Evolutionary conservation across 768 basidiomycete genomes (phyloP).

Genomic region (Macrolepiota albuminosa): DNA sequence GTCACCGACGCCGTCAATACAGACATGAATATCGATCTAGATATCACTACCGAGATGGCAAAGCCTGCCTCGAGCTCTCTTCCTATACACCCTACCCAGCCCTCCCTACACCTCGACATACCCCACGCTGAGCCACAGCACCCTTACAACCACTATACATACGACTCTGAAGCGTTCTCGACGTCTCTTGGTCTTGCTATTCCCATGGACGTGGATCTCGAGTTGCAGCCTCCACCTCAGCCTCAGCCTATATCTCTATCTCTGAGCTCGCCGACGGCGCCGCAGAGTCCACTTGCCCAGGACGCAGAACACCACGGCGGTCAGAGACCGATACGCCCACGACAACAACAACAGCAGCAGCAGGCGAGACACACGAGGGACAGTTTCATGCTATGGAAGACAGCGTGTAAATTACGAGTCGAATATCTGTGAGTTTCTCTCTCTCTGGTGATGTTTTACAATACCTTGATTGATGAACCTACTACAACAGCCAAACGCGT

Average conservation of each 20-base stretch:
- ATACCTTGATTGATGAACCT: too few species aligned
- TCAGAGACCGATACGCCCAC: neutral
- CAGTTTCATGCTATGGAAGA: constrained; percentile 16
- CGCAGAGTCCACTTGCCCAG: neutral
- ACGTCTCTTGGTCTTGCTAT: neutral
- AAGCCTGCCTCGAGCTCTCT: too few species aligned
- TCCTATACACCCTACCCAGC: too few species aligned
- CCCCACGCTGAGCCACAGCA: neutral
- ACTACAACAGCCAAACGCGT: constrained; percentile 16
- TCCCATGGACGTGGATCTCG: neutral
- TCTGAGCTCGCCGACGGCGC: neutral
- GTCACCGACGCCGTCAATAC: neutral
- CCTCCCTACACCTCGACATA: neutral
- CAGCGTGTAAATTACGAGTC: constrained; percentile 17
- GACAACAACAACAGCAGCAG: neutral
- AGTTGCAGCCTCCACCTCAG: neutral
- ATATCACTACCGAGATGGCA: too few species aligned
- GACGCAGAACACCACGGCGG: too few species aligned
- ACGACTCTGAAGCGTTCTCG: neutral
- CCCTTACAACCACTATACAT: neutral
- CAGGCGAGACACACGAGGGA: constrained; percentile 1
- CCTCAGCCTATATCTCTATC: too few species aligned
- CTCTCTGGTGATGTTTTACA: too few species aligned
- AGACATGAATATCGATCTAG: too few species aligned
- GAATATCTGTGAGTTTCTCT: constrained; percentile 19